Evolutionary conservation across 2,329 filamentous ascomycete genomes (phyloP).

Genomic region (Penicillium occitanis): DNA sequence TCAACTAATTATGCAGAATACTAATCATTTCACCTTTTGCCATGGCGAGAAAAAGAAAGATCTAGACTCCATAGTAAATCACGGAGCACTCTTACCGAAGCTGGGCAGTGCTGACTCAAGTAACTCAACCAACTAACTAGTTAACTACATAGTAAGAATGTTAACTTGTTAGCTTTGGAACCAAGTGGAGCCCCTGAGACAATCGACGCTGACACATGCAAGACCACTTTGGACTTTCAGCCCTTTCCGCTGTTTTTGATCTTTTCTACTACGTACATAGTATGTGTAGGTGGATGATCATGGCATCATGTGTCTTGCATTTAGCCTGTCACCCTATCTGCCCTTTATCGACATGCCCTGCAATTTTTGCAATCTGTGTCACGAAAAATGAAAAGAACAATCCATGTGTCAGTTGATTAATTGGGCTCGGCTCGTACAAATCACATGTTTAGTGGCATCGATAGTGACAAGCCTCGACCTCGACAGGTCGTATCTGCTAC

Average conservation of each 20-base stretch:
- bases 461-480: background rate
- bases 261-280: too few species aligned
- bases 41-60: background rate
- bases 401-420: background rate
- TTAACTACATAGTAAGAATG: too few species aligned
- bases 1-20: too few species aligned
- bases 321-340: background rate
- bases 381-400: background rate
- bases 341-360: background rate
- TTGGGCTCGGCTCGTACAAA: background rate
- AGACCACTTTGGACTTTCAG: background rate
- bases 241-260: background rate
- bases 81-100: background rate
- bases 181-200: background rate
- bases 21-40: background rate
- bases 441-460: background rate
- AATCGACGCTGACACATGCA: background rate
- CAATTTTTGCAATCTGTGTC: background rate
- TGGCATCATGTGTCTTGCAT: slow-evolving; percentile 14
- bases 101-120: background rate
- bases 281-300: background rate
- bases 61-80: background rate
- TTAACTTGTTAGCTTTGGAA: background rate
- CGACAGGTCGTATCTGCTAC: background rate
- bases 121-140: background rate